Evolutionary conservation across 2,329 filamentous ascomycete genomes (phyloP).

Genomic region (Berkeleyomyces basicola): DNA sequence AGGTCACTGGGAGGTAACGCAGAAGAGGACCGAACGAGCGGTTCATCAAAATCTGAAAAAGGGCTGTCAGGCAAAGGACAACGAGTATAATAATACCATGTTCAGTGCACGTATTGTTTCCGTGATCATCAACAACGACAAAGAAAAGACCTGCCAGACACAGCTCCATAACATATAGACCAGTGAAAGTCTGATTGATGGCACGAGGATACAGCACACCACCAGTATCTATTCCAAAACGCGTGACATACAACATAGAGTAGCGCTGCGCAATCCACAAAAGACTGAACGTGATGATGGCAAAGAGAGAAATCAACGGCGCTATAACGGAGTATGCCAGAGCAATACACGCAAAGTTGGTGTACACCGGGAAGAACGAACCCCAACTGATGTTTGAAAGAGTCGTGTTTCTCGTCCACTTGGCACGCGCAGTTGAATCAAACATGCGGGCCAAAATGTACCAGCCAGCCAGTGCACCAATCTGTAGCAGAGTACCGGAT

Average conservation of each 20-base stretch:
- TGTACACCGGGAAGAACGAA: slow-evolving; percentile 87
- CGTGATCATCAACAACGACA: slow-evolving; percentile 43
- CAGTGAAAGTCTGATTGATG: slow-evolving; percentile 90
- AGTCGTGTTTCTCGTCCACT: slow-evolving; percentile 71
- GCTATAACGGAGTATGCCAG: slow-evolving; percentile 79
- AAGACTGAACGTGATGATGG: slow-evolving; percentile 76
- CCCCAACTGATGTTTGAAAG: slow-evolving; percentile 75
- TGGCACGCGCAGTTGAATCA: slow-evolving; percentile 66
- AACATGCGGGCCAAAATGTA: slow-evolving; percentile 65
- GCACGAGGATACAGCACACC: slow-evolving; percentile 82
- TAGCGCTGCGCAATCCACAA: slow-evolving; percentile 96
- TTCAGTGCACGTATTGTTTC: slow-evolving; percentile 42
- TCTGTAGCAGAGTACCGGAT: slow-evolving; percentile 73
- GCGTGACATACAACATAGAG: slow-evolving; percentile 86
- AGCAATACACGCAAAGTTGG: slow-evolving; percentile 86
- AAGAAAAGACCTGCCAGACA: slow-evolving; percentile 84
- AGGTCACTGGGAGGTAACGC: slow-evolving; percentile 78
- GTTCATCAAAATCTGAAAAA: slow-evolving; percentile 73
- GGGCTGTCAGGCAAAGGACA: slow-evolving; percentile 47
- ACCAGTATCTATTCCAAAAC: slow-evolving; percentile 79
- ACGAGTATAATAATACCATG: slow-evolving; percentile 81
- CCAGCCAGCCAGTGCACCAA: slow-evolving; percentile 63
- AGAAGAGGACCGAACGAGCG: slow-evolving; percentile 70
- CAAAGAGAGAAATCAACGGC: slow-evolving; percentile 82
- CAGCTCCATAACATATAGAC: slow-evolving; percentile 86